phyloP scores from a whole-genome alignment of 2,329 filamentous ascomycete species.

The Penicillium brevicompactum region DNA sequence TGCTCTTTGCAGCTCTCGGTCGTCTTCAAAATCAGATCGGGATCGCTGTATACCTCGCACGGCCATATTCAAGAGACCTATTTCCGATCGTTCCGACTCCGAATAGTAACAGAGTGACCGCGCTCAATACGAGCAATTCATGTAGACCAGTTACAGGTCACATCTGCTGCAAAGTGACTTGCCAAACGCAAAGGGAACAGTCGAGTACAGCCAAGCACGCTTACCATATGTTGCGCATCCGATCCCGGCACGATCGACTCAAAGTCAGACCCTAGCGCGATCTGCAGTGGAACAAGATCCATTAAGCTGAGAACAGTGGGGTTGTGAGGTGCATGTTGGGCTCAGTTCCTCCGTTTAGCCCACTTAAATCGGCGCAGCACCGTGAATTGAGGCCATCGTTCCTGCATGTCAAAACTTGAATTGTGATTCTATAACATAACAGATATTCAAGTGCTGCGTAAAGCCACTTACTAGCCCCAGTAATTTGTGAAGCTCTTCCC shows the following conservation, averaged over 20 bases:
- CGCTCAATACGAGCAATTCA: background rate
- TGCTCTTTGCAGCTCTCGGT: background rate
- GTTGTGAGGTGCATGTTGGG: background rate
- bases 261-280: background rate
- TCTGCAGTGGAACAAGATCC: background rate
- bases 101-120: background rate
- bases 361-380: background rate
- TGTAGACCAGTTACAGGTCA: too few species aligned
- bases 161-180: too few species aligned
- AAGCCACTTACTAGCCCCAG: background rate
- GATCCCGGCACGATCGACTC: conserved; percentile 1
- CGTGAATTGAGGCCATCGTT: background rate
- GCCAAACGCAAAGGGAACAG: background rate
- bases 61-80: background rate
- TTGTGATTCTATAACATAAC: background rate
- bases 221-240: background rate
- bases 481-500: background rate
- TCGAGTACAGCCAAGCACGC: background rate
- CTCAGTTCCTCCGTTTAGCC: background rate
- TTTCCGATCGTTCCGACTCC: background rate
- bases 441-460: background rate
- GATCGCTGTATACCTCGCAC: background rate
- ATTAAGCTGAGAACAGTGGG: background rate
- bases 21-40: background rate
- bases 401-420: conserved; percentile 3